Evolutionary conservation across 768 basidiomycete species (phyloP).

Genomic region (Leccinellum luteum): DNA sequence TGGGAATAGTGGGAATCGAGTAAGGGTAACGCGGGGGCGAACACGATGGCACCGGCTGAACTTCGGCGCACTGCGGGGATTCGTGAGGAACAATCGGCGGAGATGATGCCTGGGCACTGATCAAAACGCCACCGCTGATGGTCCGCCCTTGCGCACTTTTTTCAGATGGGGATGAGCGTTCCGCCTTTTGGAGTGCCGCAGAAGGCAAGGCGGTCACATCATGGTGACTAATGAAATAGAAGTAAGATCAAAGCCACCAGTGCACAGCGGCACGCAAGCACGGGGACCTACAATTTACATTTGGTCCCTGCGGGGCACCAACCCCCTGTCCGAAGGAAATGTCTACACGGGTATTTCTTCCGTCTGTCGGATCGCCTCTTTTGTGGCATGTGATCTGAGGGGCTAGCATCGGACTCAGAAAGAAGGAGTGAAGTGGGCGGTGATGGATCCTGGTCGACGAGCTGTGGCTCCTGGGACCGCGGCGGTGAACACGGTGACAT

Average conservation of each 20-base stretch:
- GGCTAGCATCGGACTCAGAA: constrained; percentile 21
- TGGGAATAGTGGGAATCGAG: background rate
- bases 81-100: constrained; percentile 4
- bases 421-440: constrained; percentile 20
- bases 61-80: constrained; percentile 34
- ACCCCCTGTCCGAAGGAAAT: constrained; percentile 40
- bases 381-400: constrained; percentile 7
- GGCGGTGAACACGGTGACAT: constrained; percentile 5
- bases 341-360: constrained; percentile 40
- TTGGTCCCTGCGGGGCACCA: constrained; percentile 42
- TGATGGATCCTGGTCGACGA: constrained; percentile 22
- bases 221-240: constrained; percentile 13
- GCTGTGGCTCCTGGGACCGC: constrained; percentile 2
- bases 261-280: background rate
- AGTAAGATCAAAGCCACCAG: constrained; percentile 1
- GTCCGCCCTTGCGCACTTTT: constrained; percentile 12
- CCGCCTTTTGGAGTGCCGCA: constrained; percentile 7
- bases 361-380: background rate
- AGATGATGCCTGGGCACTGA: constrained; percentile 13
- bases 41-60: constrained; percentile 32
- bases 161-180: constrained; percentile 4
- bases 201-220: constrained; percentile 25
- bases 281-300: constrained; percentile 40
- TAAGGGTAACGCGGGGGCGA: constrained; percentile 16
- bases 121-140: constrained; percentile 28